phyloP scores from a whole-genome alignment of 805 yeast genomes.

The Scheffersomyces stipitis region DNA sequence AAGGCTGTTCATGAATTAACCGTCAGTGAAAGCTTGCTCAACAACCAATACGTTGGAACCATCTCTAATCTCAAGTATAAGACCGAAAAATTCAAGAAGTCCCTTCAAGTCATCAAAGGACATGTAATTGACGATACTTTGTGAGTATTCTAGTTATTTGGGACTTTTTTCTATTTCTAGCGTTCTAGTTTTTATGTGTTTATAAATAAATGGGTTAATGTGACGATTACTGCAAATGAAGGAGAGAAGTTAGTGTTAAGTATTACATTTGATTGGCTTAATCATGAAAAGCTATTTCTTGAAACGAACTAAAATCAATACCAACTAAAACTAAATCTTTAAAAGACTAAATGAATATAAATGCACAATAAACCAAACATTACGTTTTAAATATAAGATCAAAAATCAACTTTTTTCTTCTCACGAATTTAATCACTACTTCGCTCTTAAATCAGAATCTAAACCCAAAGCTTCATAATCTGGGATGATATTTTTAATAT shows the following conservation, averaged over 20 bases:
- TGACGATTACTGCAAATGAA: too few relatives aligned
- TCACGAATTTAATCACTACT: not conserved
- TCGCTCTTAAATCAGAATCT: not conserved
- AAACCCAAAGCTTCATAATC: slow-evolving; percentile 3
- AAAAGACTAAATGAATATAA: too few relatives aligned
- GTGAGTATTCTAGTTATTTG: not conserved
- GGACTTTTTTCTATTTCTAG: not conserved
- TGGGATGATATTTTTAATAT: slow-evolving; percentile 8
- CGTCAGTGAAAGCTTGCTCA: not conserved
- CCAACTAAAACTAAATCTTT: too few relatives aligned
- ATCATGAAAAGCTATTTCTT: too few relatives aligned
- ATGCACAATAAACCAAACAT: too few relatives aligned
- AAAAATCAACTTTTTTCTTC: too few relatives aligned
- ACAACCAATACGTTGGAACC: slow-evolving; percentile 11
- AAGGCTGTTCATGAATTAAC: slow-evolving; percentile 1
- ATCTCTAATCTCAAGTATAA: slow-evolving; percentile 6
- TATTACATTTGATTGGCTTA: too few relatives aligned
- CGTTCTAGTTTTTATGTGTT: too few relatives aligned
- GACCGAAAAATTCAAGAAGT: not conserved
- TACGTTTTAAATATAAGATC: too few relatives aligned
- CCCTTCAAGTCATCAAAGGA: not conserved
- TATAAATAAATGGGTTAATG: too few relatives aligned
- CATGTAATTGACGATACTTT: slow-evolving; percentile 1
- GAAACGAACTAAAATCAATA: too few relatives aligned
- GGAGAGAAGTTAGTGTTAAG: too few relatives aligned